A percentile compares a stretch with the other conserved stretches of the same genome.
These are phyloP conservation scores for Novakomyces olei DNA, from an alignment of 805 yeast genomes.

Conservation along the genomic window DNA sequence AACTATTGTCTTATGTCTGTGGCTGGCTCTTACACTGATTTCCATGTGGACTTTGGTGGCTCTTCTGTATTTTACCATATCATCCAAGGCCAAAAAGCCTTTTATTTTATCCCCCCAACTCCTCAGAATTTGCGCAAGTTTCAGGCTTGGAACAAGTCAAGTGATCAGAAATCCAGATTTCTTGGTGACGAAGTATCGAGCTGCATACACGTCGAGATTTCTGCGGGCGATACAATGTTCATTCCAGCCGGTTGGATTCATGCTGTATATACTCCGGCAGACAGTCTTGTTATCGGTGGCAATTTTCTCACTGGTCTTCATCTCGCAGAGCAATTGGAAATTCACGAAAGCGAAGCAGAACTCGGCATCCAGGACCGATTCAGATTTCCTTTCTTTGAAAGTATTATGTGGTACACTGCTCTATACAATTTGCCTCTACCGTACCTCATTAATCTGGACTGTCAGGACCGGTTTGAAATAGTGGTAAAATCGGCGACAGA, in stretches of 20 bases:
- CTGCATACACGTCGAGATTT: constrained; percentile 33
- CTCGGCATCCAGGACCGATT: constrained; percentile 58
- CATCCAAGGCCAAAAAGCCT: constrained; percentile 49
- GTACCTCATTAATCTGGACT: not conserved
- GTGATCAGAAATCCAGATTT: constrained; percentile 27
- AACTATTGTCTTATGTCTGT: constrained; percentile 69
- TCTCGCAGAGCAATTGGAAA: constrained; percentile 37
- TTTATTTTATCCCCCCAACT: constrained; percentile 64
- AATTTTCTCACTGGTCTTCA: constrained; percentile 52
- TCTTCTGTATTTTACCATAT: constrained; percentile 78
- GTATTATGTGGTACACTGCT: constrained; percentile 47
- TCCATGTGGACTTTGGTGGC: constrained; percentile 82
- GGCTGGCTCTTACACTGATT: constrained; percentile 59
- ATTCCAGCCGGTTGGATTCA: constrained; percentile 91
- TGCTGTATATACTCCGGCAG: constrained; percentile 63
- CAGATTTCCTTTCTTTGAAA: constrained; percentile 55
- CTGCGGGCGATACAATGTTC: constrained; percentile 47
- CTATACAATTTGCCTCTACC: too few relatives aligned
- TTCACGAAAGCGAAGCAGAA: constrained; percentile 37
- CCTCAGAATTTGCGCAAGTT: constrained; percentile 35
- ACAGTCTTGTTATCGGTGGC: constrained; percentile 71
- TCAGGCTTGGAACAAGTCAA: constrained; percentile 47
- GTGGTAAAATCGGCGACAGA: not conserved
- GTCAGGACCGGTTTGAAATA: not conserved
- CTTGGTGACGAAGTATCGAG: constrained; percentile 38